A percentile compares a stretch with the other conserved stretches of the same genome.
phyloP scores from a whole-genome alignment of 768 basidiomycete species.

The Omphalotus guepiniiformis region DNA sequence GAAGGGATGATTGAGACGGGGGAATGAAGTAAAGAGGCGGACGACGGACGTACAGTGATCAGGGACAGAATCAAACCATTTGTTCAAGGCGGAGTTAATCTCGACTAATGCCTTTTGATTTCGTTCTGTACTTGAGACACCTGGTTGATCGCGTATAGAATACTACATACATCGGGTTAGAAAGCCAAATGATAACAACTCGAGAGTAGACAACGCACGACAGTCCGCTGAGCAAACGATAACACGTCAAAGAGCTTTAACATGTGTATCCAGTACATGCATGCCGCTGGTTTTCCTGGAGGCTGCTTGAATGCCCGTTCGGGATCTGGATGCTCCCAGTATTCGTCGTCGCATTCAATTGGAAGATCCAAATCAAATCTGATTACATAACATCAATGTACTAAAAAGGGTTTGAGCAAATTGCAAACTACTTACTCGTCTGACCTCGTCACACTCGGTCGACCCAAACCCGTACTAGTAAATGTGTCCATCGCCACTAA shows the following conservation, averaged over 20 bases:
- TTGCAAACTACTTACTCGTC: conserved; percentile 35
- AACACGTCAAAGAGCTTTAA: conserved; percentile 43
- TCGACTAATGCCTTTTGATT: not conserved
- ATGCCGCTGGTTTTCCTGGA: conserved; percentile 29
- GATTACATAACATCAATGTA: conserved; percentile 19
- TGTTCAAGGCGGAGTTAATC: not conserved
- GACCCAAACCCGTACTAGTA: conserved; percentile 32
- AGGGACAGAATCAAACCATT: not conserved
- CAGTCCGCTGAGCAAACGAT: conserved; percentile 35
- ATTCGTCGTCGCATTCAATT: conserved; percentile 51
- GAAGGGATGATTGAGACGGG: not conserved
- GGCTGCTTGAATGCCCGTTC: conserved; percentile 44
- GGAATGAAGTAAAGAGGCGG: not conserved
- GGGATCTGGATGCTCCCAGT: conserved; percentile 37
- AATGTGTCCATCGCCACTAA: conserved; percentile 12
- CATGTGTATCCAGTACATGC: conserved; percentile 37
- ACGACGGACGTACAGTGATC: not conserved
- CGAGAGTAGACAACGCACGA: conserved; percentile 26
- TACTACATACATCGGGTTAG: not conserved
- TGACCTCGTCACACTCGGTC: conserved; percentile 48
- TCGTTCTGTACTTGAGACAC: conserved; percentile 22
- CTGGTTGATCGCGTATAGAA: not conserved
- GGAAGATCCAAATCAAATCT: conserved; percentile 47
- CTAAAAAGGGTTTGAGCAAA: not conserved
- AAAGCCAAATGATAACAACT: not conserved